Percentiles rank a stretch among this genome's conserved stretches.
Conservation (phyloP, 2,329 filamentous ascomycete species). For the Canariomyces notabilis region DNA sequence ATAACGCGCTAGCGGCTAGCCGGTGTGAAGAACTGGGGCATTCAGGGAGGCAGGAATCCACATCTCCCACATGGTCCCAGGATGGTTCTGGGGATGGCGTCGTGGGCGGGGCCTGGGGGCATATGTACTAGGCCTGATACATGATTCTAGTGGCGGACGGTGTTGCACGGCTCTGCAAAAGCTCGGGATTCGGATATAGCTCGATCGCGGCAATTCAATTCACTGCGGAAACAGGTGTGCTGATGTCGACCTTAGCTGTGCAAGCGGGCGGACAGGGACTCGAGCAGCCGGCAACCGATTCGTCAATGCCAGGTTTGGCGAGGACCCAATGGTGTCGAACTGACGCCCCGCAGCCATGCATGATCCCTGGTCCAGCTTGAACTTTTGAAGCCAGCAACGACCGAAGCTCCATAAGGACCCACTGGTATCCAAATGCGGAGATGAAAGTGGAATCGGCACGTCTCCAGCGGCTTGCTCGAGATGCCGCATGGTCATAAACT, state of each 20-base stretch:
- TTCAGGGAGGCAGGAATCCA: conserved; percentile 14
- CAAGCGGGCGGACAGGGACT: background rate
- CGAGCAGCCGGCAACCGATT: conserved; percentile 12
- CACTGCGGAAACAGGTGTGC: conserved; percentile 1
- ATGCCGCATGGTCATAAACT: background rate
- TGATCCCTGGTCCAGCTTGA: conserved; percentile 15
- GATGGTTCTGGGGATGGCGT: conserved; percentile 1
- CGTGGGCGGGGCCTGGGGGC: background rate
- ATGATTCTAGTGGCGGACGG: conserved; percentile 7
- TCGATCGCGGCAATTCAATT: conserved; percentile 16
- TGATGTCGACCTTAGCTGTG: background rate
- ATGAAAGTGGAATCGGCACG: background rate
- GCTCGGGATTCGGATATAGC: conserved; percentile 19
- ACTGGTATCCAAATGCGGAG: conserved; percentile 15
- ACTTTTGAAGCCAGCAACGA: conserved; percentile 10
- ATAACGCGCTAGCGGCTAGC: background rate
- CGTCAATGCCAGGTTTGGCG: conserved; percentile 14
- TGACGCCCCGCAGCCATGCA: conserved; percentile 15
- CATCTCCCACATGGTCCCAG: conserved; percentile 11
- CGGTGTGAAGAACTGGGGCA: too few relatives aligned
- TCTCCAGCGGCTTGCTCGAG: background rate
- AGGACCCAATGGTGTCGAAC: conserved; percentile 1
- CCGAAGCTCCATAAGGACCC: conserved; percentile 6
- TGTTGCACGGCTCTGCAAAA: conserved; percentile 1
- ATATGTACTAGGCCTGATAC: conserved; percentile 1